Base-by-base conservation (phyloP, 2,329 filamentous ascomycete genomes). In the Rutstroemia sp. region DNA sequence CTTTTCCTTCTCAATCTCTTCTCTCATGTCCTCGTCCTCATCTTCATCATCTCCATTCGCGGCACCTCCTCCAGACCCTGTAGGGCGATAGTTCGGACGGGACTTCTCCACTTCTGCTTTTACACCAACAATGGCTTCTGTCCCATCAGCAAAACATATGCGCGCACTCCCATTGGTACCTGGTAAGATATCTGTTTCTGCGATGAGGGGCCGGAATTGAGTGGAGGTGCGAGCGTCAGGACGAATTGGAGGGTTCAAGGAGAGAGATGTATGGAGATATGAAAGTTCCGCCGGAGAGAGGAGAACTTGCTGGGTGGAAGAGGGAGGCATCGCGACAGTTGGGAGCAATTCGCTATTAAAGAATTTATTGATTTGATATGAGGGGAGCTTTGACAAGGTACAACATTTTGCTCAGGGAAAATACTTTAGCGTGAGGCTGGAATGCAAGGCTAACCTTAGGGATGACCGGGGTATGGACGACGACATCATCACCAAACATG, bases 261-360 rank as follows among this genome's bases (percentile, higher is more conserved):
- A 81, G 68, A 99, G 89, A 5, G 92, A 92, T 62, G 82, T 84
- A 78, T 95, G 90, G 51, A 97, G 84, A 76, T 96, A 99, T 65
- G 92, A 91, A 67, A 99, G 88, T 76, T 99, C 94, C 68, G 94
- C 91, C 48, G 94, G 92, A 54, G 92, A 96, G 72, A 97, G 86
- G 65, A 90, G 85, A 67, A 84, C 82, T 73, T 83, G 82, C 67
- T 84, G 82, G 66, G 73, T 78, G 64, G 61, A 61, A 44, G 68
- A 60, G 19, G 83, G 80, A 42, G 86, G 78, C 82, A 89, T 69
- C 60, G 23, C 48, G 21, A 14, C 9, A 49, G 9, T 5, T 47
- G n/a, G 9, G 4, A 4, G n/a, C 50, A 30, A 30, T 50, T 27
- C 9, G 5, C n/a, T 12, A 37, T 16, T 19, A 25, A 21, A 25